Evolutionary conservation across 2,329 filamentous ascomycete genomes (phyloP), one percentile per base, ranked within the genome.

Genomic region (Penicillium sp.): DNA sequence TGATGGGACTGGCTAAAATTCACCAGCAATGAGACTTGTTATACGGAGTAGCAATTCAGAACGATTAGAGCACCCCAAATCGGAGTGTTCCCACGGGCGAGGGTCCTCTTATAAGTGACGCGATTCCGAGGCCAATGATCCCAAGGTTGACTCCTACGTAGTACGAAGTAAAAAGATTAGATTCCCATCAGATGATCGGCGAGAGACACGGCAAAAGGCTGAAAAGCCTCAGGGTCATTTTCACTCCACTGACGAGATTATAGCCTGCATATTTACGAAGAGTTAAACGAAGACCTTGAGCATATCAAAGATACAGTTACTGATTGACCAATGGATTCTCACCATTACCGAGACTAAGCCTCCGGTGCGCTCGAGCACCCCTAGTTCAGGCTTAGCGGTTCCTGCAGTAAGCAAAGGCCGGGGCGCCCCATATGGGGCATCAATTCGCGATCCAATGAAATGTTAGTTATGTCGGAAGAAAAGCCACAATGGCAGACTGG

Each of bases 401-500:
- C n/a, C 44, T 58, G 57, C 55, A 56, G 52, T 56, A 39, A 60
- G 55, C 48, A 49, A 34, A 14, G n/a, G 10, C 16, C 36, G 8
- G 50, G 34, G 34, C 24, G 48, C 47, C 47, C 49, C 50, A 56
- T 38, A 47, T 5, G 21, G 45, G 53, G 48, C 42, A 53, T 40
- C 32, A 13, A 16, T 13, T 50, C 39, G 21, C 48, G 50, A 52
- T 24, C 56, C 56, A 58, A 60, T 60, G 32, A n/a, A n/a, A n/a
- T n/a, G n/a, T n/a, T n/a, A n/a, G n/a, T n/a, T n/a, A n/a, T n/a
- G 7, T n/a, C n/a, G 34, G 14, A 21, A 29, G 13, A 36, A n/a
- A 36, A 36, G 34, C 34, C 34, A 36, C 34, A 36, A 36, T 16
- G 3, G 16, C 47, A 38, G 27, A 29, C 39, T 45, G 11, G 45